phyloP scores from a whole-genome alignment of 2,329 filamentous ascomycete genomes.

The Shiraia sp. region DNA sequence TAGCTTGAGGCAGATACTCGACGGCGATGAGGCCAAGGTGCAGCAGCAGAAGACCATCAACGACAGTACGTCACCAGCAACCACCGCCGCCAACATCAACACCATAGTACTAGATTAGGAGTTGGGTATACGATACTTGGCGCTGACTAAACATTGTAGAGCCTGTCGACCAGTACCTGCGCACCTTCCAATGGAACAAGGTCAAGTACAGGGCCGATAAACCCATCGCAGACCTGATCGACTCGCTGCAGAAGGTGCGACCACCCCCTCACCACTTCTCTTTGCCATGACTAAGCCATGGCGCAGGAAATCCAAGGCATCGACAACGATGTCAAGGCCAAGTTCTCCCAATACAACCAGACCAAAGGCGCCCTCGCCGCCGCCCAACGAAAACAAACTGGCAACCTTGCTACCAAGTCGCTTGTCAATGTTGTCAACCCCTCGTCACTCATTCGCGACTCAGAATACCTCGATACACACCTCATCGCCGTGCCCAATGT shows the following conservation, averaged over 20 bases:
- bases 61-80: conserved; percentile 69
- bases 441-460: conserved; percentile 73
- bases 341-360: conserved; percentile 92
- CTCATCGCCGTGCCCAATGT: conserved; percentile 84
- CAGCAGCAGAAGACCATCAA: conserved; percentile 90
- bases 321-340: conserved; percentile 93
- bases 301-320: conserved; percentile 81
- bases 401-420: conserved; percentile 92
- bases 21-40: conserved; percentile 81
- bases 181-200: conserved; percentile 93
- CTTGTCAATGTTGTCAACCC: conserved; percentile 88
- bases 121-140: not conserved
- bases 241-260: conserved; percentile 80
- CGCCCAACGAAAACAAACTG: conserved; percentile 85
- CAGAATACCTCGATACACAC: conserved; percentile 96
- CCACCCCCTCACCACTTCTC: not conserved
- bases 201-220: conserved; percentile 96
- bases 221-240: conserved; percentile 82
- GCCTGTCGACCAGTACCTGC: conserved; percentile 91
- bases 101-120: not conserved
- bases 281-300: conserved; percentile 1
- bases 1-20: conserved; percentile 79
- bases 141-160: conserved; percentile 58
- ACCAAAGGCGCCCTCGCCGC: conserved; percentile 82
- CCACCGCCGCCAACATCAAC: no score